Evolutionary conservation across 2,329 filamentous ascomycete genomes (phyloP), one percentile per base, ranked within the genome.

Genomic region (Dichotomopilus funicola): DNA sequence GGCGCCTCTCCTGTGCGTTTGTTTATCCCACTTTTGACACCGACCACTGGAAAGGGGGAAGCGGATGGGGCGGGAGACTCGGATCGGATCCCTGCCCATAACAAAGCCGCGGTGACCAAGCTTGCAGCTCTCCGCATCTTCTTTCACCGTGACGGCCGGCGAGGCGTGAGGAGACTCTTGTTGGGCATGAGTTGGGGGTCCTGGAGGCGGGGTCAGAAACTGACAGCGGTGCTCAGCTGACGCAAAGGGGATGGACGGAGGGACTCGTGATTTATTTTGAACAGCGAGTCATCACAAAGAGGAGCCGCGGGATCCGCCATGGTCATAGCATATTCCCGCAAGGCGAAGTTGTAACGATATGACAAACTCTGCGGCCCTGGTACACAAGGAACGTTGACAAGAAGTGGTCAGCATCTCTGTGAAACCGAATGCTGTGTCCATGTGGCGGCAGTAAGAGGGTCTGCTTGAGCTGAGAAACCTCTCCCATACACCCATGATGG

Each of bases 1-100:
- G 79, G 79, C 33, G 72, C 68, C 49, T 72, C 68, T 3, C 72
- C 72, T 11, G 72, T 73, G 19, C 50, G 49, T 11, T 56, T 45
- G 57, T 72, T 66, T 54, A 76, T 67, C 9, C 71, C 70, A 2
- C 65, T 65, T 13, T 63, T 61, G 44, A 69, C 68, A 49, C 77
- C 76, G 27, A 70, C 70, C 6, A 78, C 60, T 33, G 60, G 58
- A 49, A 64, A 56, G 48, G 59, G 61, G 44, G 55, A 31, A 8
- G 45, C 13, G 2, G 41, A 34, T 11, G 51, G 35, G 48, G 41
- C 13, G 19, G 19, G 19, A 13, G 54, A 37, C n/a, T 27, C 12
- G 40, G 54, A 43, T 35, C 51, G 57, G 53, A 47, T 57, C 47
- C 53, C 55, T 51, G 45, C 57, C 37, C 54, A 55, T n/a, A 50